Evolutionary conservation across 345 rosid species (phyloP).

Genomic region (Microthlaspi erraticum): DNA sequence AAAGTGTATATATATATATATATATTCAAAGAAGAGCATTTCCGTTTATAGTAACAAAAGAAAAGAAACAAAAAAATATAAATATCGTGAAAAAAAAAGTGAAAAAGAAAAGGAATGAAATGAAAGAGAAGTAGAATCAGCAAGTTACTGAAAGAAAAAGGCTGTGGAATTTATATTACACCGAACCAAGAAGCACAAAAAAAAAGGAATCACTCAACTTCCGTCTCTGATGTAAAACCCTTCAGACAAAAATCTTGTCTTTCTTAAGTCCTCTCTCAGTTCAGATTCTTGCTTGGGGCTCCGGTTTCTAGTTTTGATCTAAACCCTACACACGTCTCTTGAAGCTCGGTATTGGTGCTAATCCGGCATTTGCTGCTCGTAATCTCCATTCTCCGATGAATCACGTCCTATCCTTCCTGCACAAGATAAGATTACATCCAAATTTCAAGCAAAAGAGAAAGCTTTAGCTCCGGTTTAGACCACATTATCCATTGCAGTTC

Average conservation of each 20-base stretch:
- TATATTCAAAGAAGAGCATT: conserved; percentile 33
- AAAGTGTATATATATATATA: conserved; percentile 22
- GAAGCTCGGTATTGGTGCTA: conserved; percentile 30
- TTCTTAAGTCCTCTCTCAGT: conserved; percentile 6
- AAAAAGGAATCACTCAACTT: conserved; percentile 34
- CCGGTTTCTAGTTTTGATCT: conserved; percentile 39
- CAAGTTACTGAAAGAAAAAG: conserved; percentile 26
- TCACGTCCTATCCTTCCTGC: conserved; percentile 62
- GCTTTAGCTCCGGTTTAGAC: conserved; percentile 8
- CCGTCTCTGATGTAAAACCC: conserved; percentile 20
- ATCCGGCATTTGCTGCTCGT: conserved; percentile 53
- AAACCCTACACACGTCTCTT: conserved; percentile 34
- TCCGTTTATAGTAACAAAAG: conserved; percentile 23
- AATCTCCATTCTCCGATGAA: conserved; percentile 70
- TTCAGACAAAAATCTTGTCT: conserved; percentile 18
- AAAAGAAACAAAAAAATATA: not conserved
- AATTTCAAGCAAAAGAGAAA: conserved; percentile 6
- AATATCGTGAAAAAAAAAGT: conserved; percentile 19
- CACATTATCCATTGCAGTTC: conserved; percentile 13
- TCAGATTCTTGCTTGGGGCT: conserved; percentile 36
- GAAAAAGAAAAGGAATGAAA: conserved; percentile 18
- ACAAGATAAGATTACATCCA: conserved; percentile 31
- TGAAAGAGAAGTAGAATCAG: conserved; percentile 36
- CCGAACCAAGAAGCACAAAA: conserved; percentile 40
- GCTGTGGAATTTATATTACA: conserved; percentile 37